These are phyloP conservation scores for Uronychia setigera DNA, from an alignment of 73 alveolate species.

Conservation along the genomic window DNA sequence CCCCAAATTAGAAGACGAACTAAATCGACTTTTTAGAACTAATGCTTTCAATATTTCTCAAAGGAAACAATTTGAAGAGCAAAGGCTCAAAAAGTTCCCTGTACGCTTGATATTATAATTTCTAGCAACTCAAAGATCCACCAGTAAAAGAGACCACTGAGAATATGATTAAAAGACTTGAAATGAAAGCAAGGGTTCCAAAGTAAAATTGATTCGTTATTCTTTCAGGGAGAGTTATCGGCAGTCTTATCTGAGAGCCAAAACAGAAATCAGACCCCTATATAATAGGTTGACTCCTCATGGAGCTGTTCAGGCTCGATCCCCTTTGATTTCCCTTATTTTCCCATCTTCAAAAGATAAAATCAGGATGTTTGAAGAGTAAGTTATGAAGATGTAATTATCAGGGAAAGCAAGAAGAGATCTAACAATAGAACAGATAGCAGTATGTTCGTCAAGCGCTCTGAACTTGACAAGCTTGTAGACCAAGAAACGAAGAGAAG, in stretches of 20 bases:
- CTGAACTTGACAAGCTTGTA: constrained; percentile 29
- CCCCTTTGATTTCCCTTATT: constrained; percentile 73
- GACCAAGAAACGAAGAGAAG: constrained; percentile 36
- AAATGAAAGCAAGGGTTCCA: constrained; percentile 53
- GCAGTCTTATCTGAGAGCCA: constrained; percentile 48
- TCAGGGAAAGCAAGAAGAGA: constrained; percentile 33
- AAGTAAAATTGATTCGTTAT: constrained; percentile 24
- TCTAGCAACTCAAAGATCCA: constrained; percentile 42
- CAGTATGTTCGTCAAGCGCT: constrained; percentile 37
- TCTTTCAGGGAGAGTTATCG: constrained; percentile 38
- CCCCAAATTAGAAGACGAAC: constrained; percentile 68
- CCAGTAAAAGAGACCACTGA: constrained; percentile 33
- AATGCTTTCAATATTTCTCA: constrained; percentile 73
- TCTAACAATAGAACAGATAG: constrained; percentile 34
- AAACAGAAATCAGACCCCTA: constrained; percentile 71
- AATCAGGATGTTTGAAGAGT: constrained; percentile 72
- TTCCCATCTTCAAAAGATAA: constrained; percentile 75
- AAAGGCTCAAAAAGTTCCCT: constrained; percentile 12
- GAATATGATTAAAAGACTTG: constrained; percentile 54
- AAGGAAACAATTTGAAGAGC: constrained; percentile 61
- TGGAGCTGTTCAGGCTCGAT: constrained; percentile 73
- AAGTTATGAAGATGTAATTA: constrained; percentile 5
- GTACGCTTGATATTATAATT: constrained; percentile 46
- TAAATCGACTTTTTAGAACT: constrained; percentile 71
- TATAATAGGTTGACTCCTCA: constrained; percentile 68